Percentiles rank a stretch among this genome's conserved stretches.
These are phyloP conservation scores for Holtermanniella nyarrowii DNA, from an alignment of 768 basidiomycete species.

Conservation along the genomic window DNA sequence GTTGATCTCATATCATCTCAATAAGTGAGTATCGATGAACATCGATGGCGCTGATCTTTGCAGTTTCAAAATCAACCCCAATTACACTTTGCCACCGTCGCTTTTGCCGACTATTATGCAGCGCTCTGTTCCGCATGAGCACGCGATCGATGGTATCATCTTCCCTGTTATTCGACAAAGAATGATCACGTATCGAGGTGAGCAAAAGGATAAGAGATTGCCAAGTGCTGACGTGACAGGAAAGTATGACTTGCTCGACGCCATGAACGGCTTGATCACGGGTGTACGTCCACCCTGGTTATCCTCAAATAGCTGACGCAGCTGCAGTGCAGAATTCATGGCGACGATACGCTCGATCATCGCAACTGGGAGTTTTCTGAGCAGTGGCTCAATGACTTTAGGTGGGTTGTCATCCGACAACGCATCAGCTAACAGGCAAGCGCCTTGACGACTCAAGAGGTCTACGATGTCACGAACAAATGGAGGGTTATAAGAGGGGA, in stretches of 20 bases:
- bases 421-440: constrained; percentile 42
- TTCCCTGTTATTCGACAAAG: constrained; percentile 84
- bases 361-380: constrained; percentile 82
- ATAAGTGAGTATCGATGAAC: constrained; percentile 47
- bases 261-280: constrained; percentile 59
- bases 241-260: constrained; percentile 53
- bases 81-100: constrained; percentile 79
- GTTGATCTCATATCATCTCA: constrained; percentile 68
- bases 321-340: constrained; percentile 51
- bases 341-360: constrained; percentile 83
- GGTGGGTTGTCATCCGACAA: constrained; percentile 46
- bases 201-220: constrained; percentile 15
- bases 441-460: constrained; percentile 64
- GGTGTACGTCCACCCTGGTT: constrained; percentile 45
- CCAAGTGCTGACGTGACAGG: constrained; percentile 6
- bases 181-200: constrained; percentile 78
- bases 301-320: background rate
- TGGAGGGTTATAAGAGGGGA: constrained; percentile 82
- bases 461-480: constrained; percentile 63
- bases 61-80: constrained; percentile 49
- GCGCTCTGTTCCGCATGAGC: constrained; percentile 76
- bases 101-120: constrained; percentile 81
- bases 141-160: constrained; percentile 78
- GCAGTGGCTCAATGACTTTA: constrained; percentile 69
- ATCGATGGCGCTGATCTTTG: constrained; percentile 34